Percentiles rank a stretch among this genome's conserved stretches.
These are phyloP conservation scores for Stephania japonica DNA, from an alignment of 164 flowering plant genomes.

Conservation along the genomic window DNA sequence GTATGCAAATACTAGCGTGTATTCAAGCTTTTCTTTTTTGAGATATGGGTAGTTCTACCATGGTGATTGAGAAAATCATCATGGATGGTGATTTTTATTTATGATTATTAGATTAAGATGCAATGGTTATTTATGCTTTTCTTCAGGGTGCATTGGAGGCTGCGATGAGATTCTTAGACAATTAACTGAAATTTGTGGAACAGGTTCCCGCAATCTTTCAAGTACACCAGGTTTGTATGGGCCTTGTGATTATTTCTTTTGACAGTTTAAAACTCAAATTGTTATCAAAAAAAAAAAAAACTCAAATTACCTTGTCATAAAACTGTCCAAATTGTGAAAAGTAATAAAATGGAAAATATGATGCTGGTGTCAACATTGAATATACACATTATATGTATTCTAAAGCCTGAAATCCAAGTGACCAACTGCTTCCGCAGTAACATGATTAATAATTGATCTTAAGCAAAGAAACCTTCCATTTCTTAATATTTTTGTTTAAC, in stretches of 20 bases:
- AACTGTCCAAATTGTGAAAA: not conserved
- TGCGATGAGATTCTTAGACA: conserved; percentile 80
- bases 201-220: conserved; percentile 63
- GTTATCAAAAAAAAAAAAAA: too few species aligned
- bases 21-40: too few species aligned
- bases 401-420: not conserved
- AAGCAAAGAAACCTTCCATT: not conserved
- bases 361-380: not conserved
- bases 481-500: too few species aligned
- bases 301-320: not conserved
- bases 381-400: not conserved
- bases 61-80: too few species aligned
- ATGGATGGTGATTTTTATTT: too few species aligned
- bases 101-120: too few species aligned
- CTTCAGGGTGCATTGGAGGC: conserved; percentile 88
- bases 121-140: conserved; percentile 8
- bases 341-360: not conserved
- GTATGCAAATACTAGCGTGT: too few species aligned
- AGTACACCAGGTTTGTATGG: conserved; percentile 40
- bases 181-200: conserved; percentile 86
- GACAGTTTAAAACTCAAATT: not conserved
- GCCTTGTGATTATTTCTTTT: not conserved
- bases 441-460: not conserved
- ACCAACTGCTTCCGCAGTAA: not conserved
- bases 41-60: too few species aligned